Conservation (phyloP, 306 rosid species). For the Vigna nakashimae region DNA sequence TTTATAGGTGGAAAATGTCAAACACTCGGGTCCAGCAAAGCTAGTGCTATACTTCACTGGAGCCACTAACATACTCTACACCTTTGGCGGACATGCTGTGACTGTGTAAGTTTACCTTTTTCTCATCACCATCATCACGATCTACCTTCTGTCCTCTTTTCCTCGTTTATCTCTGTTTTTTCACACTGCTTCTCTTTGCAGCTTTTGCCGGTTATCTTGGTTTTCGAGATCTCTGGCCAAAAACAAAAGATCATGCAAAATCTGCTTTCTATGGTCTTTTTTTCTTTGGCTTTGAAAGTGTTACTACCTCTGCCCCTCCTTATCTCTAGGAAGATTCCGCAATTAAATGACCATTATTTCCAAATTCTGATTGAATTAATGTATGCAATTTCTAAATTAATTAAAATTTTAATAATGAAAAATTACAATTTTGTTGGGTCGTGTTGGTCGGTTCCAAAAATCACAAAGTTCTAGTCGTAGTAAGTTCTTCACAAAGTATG, state of each 20-base stretch:
- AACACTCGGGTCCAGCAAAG: slow-evolving; percentile 76
- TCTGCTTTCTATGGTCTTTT: slow-evolving; percentile 16
- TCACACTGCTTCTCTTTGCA: slow-evolving; percentile 57
- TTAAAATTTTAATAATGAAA: background rate
- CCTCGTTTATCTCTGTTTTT: slow-evolving; percentile 20
- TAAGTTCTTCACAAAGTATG: background rate
- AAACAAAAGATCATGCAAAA: slow-evolving; percentile 51
- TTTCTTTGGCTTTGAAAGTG: background rate
- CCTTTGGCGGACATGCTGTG: slow-evolving; percentile 98
- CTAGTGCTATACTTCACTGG: slow-evolving; percentile 94
- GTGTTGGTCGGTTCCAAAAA: background rate
- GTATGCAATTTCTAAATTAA: background rate
- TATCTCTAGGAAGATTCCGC: slow-evolving; percentile 30
- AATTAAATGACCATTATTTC: slow-evolving; percentile 10
- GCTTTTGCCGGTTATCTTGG: slow-evolving; percentile 60
- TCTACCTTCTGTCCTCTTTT: background rate
- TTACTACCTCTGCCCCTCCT: background rate
- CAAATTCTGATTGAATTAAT: background rate
- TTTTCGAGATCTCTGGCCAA: slow-evolving; percentile 42
- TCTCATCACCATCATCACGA: background rate
- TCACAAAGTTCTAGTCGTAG: background rate
- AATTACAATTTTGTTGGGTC: background rate
- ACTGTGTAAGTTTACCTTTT: slow-evolving; percentile 72
- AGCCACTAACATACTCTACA: slow-evolving; percentile 94
- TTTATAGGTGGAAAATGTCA: slow-evolving; percentile 63